A percentile compares a stretch with the other conserved stretches of the same genome.
Conservation (phyloP, 495 filamentous ascomycete genomes). For the Penicillium fimorum region DNA sequence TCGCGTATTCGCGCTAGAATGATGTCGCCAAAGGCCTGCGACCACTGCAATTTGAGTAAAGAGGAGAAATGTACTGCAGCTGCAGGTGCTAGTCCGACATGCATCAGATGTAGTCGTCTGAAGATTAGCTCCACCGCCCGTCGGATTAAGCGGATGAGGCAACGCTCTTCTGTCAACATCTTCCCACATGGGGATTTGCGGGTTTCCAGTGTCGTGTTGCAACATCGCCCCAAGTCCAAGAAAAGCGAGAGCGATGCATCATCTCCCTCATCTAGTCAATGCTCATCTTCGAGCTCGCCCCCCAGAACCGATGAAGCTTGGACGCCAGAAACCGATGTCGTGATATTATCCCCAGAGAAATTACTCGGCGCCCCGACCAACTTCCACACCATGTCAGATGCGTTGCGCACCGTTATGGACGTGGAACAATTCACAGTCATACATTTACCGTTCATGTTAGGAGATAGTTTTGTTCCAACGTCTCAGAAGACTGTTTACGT, state of each 20-base stretch:
- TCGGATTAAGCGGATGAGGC: conserved; percentile 24
- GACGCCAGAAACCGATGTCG: conserved; percentile 4
- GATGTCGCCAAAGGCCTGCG: conserved; percentile 29
- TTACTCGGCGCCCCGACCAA: conserved; percentile 17
- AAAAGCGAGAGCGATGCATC: conserved; percentile 7
- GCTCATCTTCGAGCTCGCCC: conserved; percentile 13
- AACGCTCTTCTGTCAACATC: conserved; percentile 17
- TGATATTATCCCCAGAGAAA: conserved; percentile 21
- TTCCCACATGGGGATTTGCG: conserved; percentile 23
- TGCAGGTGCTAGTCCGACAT: conserved; percentile 19
- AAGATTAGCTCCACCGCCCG: conserved; percentile 27
- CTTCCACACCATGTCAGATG: conserved; percentile 24
- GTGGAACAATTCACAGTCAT: conserved; percentile 26
- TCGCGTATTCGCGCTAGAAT: conserved; percentile 3
- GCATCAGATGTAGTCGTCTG: conserved; percentile 28
- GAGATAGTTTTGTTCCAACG: conserved; percentile 20
- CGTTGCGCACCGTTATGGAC: conserved; percentile 26
- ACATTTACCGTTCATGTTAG: conserved; percentile 28
- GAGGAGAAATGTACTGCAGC: conserved; percentile 23
- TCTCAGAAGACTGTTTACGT: conserved; percentile 21
- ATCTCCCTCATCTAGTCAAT: conserved; percentile 8
- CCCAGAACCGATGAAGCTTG: conserved; percentile 4
- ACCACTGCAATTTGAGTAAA: conserved; percentile 26
- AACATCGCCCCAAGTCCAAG: conserved; percentile 7
- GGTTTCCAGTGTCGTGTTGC: conserved; percentile 20